These are phyloP conservation scores for Solanum pennellii DNA, from an alignment of 257 asterid species.

Conservation along the genomic window DNA sequence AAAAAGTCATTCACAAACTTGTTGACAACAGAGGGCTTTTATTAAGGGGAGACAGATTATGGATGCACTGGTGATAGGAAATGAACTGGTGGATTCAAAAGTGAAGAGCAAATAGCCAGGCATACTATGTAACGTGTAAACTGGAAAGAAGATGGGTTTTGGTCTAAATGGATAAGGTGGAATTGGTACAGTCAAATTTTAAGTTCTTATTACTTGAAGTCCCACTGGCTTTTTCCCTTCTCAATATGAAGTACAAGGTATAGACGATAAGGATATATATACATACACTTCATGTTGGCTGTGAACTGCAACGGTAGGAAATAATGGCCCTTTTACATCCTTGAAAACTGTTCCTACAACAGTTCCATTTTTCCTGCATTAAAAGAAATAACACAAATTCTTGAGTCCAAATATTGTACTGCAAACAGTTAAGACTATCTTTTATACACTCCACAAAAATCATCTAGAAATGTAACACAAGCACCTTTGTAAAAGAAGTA, in stretches of 20 bases:
- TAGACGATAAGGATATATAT: background rate
- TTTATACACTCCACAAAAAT: background rate
- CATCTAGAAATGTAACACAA: background rate
- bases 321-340: constrained; percentile 77
- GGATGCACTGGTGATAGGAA: background rate
- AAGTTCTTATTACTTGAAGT: background rate
- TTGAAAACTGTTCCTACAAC: constrained; percentile 62
- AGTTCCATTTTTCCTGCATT: constrained; percentile 72
- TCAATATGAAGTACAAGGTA: background rate
- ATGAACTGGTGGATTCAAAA: background rate
- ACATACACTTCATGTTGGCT: constrained; percentile 97
- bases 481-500: background rate
- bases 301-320: constrained; percentile 91
- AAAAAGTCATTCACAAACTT: background rate
- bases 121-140: background rate
- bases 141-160: background rate
- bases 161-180: background rate
- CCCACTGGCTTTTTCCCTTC: background rate
- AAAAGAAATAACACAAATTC: constrained; percentile 2
- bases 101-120: background rate
- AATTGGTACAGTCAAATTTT: background rate
- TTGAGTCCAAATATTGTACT: constrained; percentile 1
- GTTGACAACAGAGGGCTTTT: background rate
- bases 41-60: background rate
- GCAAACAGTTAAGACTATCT: background rate